Evolutionary conservation across 1,284 basidiomycete genomes (phyloP).

Genomic region (Ceratobasidium sp.): DNA sequence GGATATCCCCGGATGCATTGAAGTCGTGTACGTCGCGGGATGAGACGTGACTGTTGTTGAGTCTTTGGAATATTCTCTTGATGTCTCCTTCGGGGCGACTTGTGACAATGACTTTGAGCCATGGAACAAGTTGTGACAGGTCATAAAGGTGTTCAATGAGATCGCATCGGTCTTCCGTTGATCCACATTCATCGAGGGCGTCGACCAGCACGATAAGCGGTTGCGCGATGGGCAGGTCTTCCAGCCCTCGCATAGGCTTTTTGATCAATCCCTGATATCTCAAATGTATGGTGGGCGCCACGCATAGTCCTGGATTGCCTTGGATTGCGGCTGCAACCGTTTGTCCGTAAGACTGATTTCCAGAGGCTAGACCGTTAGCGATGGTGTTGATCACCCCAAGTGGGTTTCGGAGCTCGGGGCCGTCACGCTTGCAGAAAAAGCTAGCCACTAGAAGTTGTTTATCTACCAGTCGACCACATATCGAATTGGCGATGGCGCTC

Average conservation of each 20-base stretch:
- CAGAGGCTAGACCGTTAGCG: conserved; percentile 4
- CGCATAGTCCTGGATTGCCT: background rate
- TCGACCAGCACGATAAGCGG: conserved; percentile 32
- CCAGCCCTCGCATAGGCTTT: background rate
- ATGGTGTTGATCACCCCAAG: conserved; percentile 12
- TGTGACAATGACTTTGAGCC: conserved; percentile 21
- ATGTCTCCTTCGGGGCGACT: conserved; percentile 21
- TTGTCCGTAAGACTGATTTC: background rate
- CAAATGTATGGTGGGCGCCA: background rate
- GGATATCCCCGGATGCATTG: conserved; percentile 2
- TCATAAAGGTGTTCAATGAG: background rate
- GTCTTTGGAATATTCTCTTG: background rate
- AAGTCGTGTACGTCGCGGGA: background rate
- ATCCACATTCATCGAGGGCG: conserved; percentile 36
- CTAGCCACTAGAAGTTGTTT: conserved; percentile 44
- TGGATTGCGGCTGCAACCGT: background rate
- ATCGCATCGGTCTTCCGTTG: conserved; percentile 1
- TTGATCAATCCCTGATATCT: background rate
- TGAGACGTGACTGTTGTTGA: background rate
- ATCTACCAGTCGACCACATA: conserved; percentile 38
- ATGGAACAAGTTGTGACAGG: conserved; percentile 3
- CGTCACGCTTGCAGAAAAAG: conserved; percentile 46
- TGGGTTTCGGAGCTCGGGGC: conserved; percentile 19
- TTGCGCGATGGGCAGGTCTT: background rate
- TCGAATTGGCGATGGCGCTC: conserved; percentile 43